These are phyloP conservation scores for Apium graveolens DNA, from an alignment of 129 eudicot species.

Conservation along the genomic window DNA sequence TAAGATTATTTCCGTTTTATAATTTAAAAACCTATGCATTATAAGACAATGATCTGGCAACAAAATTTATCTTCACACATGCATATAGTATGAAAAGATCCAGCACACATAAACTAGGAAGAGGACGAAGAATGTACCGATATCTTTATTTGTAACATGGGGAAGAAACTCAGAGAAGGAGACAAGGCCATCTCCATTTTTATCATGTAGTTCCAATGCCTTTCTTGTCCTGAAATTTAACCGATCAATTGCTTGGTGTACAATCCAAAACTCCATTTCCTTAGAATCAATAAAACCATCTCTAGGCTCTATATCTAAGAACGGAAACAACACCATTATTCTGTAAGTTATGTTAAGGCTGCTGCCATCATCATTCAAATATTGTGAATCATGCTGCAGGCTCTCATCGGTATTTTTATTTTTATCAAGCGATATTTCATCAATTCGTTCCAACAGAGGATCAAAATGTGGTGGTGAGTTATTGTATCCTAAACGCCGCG, in stretches of 20 bases:
- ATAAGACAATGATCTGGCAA: neutral
- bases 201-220: conserved; percentile 18
- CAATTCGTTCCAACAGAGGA: conserved; percentile 15
- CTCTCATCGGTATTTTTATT: neutral
- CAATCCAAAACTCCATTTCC: conserved; percentile 29
- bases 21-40: neutral
- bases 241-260: conserved; percentile 16
- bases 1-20: neutral
- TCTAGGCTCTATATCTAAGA: conserved; percentile 14
- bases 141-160: conserved; percentile 13
- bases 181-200: conserved; percentile 21
- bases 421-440: conserved; percentile 1
- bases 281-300: conserved; percentile 19
- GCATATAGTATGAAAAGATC: neutral
- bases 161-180: conserved; percentile 29
- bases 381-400: neutral
- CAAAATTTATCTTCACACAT: neutral
- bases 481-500: conserved; percentile 16
- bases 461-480: conserved; percentile 13
- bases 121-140: conserved; percentile 9
- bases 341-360: conserved; percentile 16
- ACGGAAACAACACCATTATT: conserved; percentile 25
- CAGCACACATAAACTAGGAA: neutral
- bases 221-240: conserved; percentile 15
- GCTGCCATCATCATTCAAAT: conserved; percentile 16